Evolutionary conservation across 495 filamentous ascomycete species (phyloP).

Genomic region (Elaphomyces granulatus): DNA sequence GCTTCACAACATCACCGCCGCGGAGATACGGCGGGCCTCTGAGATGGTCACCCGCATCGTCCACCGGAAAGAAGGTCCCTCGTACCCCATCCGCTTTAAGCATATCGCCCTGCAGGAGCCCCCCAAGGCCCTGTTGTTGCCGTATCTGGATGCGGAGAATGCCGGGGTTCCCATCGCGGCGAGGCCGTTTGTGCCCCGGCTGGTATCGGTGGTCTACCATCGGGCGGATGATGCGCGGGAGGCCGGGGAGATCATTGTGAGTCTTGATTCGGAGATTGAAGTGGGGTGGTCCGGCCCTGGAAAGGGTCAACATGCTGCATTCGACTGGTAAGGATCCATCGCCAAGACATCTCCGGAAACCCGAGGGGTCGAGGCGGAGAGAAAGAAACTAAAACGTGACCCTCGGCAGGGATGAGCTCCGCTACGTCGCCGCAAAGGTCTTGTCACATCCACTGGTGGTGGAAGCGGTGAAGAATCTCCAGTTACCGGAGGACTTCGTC

Average conservation of each 20-base stretch:
- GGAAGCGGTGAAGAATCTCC: slow-evolving; percentile 47
- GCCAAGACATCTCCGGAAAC: neutral
- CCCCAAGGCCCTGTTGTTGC: slow-evolving; percentile 40
- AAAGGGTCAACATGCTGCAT: neutral
- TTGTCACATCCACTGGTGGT: slow-evolving; percentile 43
- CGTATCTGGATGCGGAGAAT: slow-evolving; percentile 38
- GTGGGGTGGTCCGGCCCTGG: neutral
- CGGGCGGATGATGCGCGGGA: slow-evolving; percentile 30
- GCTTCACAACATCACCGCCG: neutral
- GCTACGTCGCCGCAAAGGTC: slow-evolving; percentile 40
- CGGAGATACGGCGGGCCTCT: neutral
- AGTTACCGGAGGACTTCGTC: slow-evolving; percentile 45
- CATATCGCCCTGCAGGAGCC: slow-evolving; percentile 51
- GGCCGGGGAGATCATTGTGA: neutral
- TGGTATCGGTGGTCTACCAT: slow-evolving; percentile 42
- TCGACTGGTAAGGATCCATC: neutral
- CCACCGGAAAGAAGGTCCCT: neutral
- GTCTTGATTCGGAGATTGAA: neutral
- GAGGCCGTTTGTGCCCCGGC: slow-evolving; percentile 12
- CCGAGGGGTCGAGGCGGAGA: neutral
- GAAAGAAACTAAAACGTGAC: neutral
- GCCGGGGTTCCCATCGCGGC: slow-evolving; percentile 26
- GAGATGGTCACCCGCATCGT: neutral
- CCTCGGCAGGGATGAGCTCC: slow-evolving; percentile 34
- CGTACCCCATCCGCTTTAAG: slow-evolving; percentile 40